phyloP scores from a whole-genome alignment of 164 flowering plant genomes.

The Cinnamomum chago region DNA sequence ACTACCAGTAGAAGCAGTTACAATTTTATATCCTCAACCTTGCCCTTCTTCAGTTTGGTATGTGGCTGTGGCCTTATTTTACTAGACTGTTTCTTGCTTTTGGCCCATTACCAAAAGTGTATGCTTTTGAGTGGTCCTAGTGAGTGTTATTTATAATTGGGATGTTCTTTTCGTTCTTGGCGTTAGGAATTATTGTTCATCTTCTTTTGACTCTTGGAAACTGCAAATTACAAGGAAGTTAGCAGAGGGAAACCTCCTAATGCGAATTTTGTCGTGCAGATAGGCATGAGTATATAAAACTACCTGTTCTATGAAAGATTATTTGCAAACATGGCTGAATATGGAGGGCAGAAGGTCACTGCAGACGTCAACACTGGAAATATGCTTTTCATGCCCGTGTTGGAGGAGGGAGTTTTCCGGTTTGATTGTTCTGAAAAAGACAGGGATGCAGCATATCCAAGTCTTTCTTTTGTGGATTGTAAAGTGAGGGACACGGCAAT shows the following conservation, averaged over 20 bases:
- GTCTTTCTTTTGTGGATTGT: slow-evolving; percentile 58
- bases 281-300: slow-evolving; percentile 13
- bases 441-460: slow-evolving; percentile 67
- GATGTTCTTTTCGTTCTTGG: background rate
- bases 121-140: background rate
- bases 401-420: slow-evolving; percentile 86
- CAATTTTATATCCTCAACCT: background rate
- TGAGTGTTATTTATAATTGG: background rate
- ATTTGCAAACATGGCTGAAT: slow-evolving; percentile 42
- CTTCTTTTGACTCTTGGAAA: slow-evolving; percentile 15
- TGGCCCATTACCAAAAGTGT: background rate
- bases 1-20: background rate
- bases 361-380: slow-evolving; percentile 37
- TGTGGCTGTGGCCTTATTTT: background rate
- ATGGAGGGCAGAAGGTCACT: slow-evolving; percentile 20
- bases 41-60: background rate
- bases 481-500: slow-evolving; percentile 64
- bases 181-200: background rate
- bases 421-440: slow-evolving; percentile 78
- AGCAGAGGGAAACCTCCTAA: slow-evolving; percentile 23
- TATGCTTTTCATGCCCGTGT: slow-evolving; percentile 72
- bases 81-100: background rate
- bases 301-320: slow-evolving; percentile 20
- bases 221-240: slow-evolving; percentile 19
- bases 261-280: slow-evolving; percentile 41